These are phyloP conservation scores for Sesbania bispinosa DNA, from an alignment of 306 rosid genomes.

Conservation along the genomic window DNA sequence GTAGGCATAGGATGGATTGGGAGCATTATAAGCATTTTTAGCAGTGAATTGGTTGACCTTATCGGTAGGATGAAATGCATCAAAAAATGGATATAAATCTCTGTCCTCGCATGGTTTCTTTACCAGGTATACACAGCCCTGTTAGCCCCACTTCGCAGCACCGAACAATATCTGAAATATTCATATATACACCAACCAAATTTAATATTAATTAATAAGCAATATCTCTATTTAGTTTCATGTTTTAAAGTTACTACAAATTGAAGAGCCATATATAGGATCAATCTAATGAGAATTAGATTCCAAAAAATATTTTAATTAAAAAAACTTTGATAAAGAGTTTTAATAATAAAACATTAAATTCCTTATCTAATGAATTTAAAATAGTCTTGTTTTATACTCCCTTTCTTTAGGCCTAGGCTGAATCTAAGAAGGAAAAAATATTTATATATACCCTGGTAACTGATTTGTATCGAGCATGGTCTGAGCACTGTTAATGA, in stretches of 20 bases:
- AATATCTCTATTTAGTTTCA: too few species aligned
- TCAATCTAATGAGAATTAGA: too few species aligned
- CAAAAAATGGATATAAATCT: constrained; percentile 18
- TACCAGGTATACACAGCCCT: constrained; percentile 25
- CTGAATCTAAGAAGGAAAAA: too few species aligned
- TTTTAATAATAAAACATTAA: too few species aligned
- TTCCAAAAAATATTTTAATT: too few species aligned
- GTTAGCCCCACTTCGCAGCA: constrained; percentile 30
- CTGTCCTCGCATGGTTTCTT: constrained; percentile 29
- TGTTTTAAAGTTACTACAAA: background rate
- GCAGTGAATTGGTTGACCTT: constrained; percentile 5
- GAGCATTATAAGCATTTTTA: background rate
- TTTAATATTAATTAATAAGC: background rate
- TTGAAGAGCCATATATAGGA: too few species aligned
- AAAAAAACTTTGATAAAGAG: too few species aligned
- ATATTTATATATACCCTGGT: too few species aligned
- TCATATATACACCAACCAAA: constrained; percentile 1
- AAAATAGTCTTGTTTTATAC: too few species aligned
- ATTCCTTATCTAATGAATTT: too few species aligned
- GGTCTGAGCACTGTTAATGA: background rate
- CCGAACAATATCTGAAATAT: background rate
- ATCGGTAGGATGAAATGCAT: constrained; percentile 45
- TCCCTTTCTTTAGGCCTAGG: too few species aligned
- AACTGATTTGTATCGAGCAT: too few species aligned
- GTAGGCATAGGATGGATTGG: background rate